Conservation (phyloP, 2,329 filamentous ascomycete genomes). For the Torrubiella hemipterigena region DNA sequence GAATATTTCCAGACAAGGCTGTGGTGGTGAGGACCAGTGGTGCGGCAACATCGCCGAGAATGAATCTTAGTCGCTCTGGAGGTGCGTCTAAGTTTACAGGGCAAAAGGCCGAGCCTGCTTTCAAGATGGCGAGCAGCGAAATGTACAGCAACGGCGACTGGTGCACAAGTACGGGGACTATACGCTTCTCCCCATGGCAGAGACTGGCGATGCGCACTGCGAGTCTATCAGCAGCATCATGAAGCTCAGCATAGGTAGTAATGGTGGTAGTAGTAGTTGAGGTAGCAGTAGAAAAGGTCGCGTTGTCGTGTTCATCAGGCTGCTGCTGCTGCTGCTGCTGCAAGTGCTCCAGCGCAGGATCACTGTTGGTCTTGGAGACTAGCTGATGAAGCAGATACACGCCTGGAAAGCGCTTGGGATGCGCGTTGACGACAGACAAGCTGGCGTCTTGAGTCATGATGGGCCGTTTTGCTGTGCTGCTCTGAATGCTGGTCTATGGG, state of each 20-base stretch:
- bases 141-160: conserved; percentile 72
- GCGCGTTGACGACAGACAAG: conserved; percentile 35
- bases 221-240: conserved; percentile 42
- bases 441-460: conserved; percentile 14
- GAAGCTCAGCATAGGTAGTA: conserved; percentile 52
- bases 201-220: conserved; percentile 33
- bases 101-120: conserved; percentile 76
- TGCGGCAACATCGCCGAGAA: conserved; percentile 65
- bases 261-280: conserved; percentile 17
- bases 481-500: no score
- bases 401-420: conserved; percentile 26
- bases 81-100: conserved; percentile 72
- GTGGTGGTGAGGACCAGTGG: conserved; percentile 53
- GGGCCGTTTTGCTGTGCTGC: no score
- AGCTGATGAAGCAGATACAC: conserved; percentile 44
- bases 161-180: conserved; percentile 67
- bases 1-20: conserved; percentile 29
- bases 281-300: no score
- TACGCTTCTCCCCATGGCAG: conserved; percentile 17
- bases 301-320: no score
- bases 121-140: conserved; percentile 63
- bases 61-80: conserved; percentile 64
- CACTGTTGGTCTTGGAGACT: conserved; percentile 28
- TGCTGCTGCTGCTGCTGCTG: no score
- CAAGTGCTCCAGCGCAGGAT: conserved; percentile 20